These are phyloP conservation scores for Iris pallida DNA, from an alignment of 116 monocot genomes.

Conservation along the genomic window DNA sequence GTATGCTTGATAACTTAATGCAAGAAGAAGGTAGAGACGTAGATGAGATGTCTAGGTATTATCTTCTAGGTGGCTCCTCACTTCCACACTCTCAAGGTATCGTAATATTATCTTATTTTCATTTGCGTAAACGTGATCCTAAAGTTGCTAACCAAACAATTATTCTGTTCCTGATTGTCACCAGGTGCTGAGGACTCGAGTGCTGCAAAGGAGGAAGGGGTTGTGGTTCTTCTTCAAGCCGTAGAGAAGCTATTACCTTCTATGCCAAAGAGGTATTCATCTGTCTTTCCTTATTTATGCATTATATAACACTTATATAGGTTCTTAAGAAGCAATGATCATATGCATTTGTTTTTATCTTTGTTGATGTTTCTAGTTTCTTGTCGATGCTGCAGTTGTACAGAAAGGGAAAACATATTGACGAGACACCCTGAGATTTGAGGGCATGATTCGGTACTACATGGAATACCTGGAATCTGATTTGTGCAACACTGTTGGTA, in stretches of 20 bases:
- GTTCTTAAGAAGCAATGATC: neutral
- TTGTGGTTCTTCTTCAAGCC: slow-evolving; percentile 33
- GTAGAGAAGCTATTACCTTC: slow-evolving; percentile 32
- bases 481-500: too few relatives aligned
- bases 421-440: neutral
- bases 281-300: neutral
- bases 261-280: slow-evolving; percentile 33
- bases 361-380: neutral
- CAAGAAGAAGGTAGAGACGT: slow-evolving; percentile 27
- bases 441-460: too few relatives aligned
- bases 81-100: slow-evolving; percentile 38
- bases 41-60: slow-evolving; percentile 21
- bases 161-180: neutral
- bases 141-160: neutral
- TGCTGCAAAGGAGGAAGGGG: slow-evolving; percentile 1
- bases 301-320: neutral
- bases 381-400: neutral
- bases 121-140: neutral
- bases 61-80: slow-evolving; percentile 29
- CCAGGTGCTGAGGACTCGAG: slow-evolving; percentile 10
- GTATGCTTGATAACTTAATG: slow-evolving; percentile 41
- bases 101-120: neutral
- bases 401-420: neutral
- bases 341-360: neutral
- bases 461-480: too few relatives aligned